Conservation (phyloP, 768 basidiomycete genomes). For the Mrakia frigida region DNA sequence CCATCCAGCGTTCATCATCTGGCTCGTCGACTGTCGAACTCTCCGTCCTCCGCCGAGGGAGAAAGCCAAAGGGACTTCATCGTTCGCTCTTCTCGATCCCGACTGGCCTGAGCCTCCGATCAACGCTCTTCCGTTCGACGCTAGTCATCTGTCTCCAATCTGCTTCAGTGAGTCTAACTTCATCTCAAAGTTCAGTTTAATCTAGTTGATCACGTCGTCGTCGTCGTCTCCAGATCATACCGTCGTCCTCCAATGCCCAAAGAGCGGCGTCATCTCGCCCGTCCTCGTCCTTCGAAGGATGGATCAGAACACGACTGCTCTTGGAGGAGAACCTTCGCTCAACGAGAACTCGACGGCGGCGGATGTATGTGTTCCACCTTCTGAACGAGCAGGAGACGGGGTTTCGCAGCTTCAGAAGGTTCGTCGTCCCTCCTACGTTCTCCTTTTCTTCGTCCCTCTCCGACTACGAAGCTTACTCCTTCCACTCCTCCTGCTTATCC, state of each 20-base stretch:
- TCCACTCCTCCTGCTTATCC: background rate
- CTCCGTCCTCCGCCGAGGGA: background rate
- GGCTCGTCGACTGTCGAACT: conserved; percentile 80
- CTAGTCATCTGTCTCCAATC: conserved; percentile 78
- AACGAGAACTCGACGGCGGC: background rate
- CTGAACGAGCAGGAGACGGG: conserved; percentile 27
- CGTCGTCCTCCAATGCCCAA: conserved; percentile 87
- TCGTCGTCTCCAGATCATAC: conserved; percentile 56
- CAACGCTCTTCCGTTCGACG: conserved; percentile 72
- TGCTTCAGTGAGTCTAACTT: conserved; percentile 56
- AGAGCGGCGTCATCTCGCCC: conserved; percentile 88
- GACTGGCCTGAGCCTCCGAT: conserved; percentile 90
- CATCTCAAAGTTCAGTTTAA: background rate
- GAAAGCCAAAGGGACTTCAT: background rate
- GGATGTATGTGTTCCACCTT: conserved; percentile 1
- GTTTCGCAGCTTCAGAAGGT: conserved; percentile 31
- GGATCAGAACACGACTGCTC: conserved; percentile 79
- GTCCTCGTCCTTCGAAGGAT: conserved; percentile 91
- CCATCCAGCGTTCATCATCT: conserved; percentile 76
- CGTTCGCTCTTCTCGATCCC: conserved; percentile 58
- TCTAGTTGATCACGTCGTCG: background rate
- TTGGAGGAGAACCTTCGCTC: conserved; percentile 60
- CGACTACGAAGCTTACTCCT: background rate
- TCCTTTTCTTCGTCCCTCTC: background rate
- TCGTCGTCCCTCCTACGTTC: background rate